These are phyloP conservation scores for Solanum pinnatisectum DNA, from an alignment of 257 asterid genomes.

Conservation along the genomic window DNA sequence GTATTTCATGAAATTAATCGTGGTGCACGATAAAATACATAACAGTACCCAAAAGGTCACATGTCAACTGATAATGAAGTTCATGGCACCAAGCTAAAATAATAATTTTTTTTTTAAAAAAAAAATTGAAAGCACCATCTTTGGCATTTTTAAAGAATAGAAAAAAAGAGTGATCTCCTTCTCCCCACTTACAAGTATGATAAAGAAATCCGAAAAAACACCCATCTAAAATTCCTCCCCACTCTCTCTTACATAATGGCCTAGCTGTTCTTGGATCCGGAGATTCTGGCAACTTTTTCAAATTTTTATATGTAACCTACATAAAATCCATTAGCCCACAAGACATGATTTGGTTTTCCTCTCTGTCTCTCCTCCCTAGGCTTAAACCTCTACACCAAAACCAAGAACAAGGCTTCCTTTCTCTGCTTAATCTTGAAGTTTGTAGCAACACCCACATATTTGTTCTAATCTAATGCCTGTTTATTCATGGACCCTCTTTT, in stretches of 20 bases:
- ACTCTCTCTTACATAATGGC: slow-evolving; percentile 20
- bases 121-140: not conserved
- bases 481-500: slow-evolving; percentile 14
- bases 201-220: slow-evolving; percentile 23
- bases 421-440: slow-evolving; percentile 28
- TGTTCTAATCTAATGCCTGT: slow-evolving; percentile 20
- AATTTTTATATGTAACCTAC: not conserved
- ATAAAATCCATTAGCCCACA: slow-evolving; percentile 17
- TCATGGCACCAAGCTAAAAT: not conserved
- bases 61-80: slow-evolving; percentile 16
- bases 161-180: not conserved
- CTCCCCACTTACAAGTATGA: slow-evolving; percentile 7
- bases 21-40: not conserved
- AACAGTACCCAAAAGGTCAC: slow-evolving; percentile 9
- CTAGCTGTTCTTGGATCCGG: slow-evolving; percentile 52
- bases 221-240: slow-evolving; percentile 20
- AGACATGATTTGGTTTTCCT: slow-evolving; percentile 26
- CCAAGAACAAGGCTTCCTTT: slow-evolving; percentile 7
- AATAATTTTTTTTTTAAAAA: not conserved
- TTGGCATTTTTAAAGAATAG: slow-evolving; percentile 6
- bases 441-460: slow-evolving; percentile 14
- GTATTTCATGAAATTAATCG: too few species aligned
- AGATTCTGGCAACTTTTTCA: slow-evolving; percentile 30
- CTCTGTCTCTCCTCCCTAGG: slow-evolving; percentile 34
- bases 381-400: slow-evolving; percentile 20